A percentile compares a stretch with the other conserved stretches of the same genome.
These are phyloP conservation scores for Pleodorina starrii DNA, from an alignment of 139 green algal species.

Conservation along the genomic window DNA sequence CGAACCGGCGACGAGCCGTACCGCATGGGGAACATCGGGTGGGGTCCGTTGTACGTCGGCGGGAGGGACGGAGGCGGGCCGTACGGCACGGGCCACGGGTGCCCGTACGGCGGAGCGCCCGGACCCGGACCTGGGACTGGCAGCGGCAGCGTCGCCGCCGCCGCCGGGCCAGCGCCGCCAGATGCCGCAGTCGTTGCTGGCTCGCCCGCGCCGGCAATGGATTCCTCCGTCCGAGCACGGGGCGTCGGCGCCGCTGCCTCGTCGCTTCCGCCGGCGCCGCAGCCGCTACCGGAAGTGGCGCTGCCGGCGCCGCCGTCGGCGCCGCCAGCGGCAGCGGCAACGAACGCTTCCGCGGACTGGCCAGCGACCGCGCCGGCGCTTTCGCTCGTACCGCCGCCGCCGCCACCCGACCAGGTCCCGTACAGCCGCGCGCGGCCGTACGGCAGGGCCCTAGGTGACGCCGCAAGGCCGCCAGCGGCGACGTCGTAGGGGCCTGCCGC, in stretches of 20 bases:
- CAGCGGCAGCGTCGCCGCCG: neutral
- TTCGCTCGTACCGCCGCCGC: no score
- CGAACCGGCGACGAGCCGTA: neutral
- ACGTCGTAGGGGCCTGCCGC: neutral
- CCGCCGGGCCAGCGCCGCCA: no score
- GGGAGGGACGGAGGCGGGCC: neutral
- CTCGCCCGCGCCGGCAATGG: no score
- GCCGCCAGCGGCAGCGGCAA: no score
- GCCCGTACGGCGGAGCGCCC: neutral
- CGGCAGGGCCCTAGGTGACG: neutral
- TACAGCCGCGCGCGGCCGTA: neutral
- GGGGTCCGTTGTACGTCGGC: neutral
- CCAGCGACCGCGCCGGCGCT: no score
- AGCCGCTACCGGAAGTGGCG: neutral
- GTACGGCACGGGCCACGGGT: neutral
- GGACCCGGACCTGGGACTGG: no score
- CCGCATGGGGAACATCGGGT: neutral
- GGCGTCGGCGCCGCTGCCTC: no score
- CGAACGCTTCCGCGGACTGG: neutral
- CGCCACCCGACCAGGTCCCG: neutral
- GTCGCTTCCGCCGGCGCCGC: neutral
- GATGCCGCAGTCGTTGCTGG: no score
- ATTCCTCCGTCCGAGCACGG: no score
- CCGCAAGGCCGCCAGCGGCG: neutral
- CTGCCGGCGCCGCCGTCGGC: neutral